Evolutionary conservation across 2,329 filamentous ascomycete species (phyloP), one percentile per base, ranked within the genome.

Genomic region (Colletotrichum aenigma): DNA sequence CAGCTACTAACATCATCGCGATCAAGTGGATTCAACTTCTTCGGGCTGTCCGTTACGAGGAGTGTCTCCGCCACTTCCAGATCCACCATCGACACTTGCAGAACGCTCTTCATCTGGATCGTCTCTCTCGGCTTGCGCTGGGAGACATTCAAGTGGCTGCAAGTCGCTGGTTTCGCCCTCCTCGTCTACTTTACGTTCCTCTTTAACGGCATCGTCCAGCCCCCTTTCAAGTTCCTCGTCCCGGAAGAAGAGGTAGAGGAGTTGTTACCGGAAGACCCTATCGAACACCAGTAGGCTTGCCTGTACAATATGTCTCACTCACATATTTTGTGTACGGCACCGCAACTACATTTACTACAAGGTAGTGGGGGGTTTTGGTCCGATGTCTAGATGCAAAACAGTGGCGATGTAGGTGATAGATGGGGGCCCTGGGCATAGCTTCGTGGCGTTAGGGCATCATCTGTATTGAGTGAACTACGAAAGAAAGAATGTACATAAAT

Each of bases 91-190:
- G 97, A 99, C 84, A 99, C 97, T 1, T 98, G 96, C 88, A 93
- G 96, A 55, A 99, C 97, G 0, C 91, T 99, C 2, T 98, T 99
- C 87, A 98, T 99, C 85, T 99, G 97, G 97, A 90, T 99, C 32
- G 95, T 98, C 16, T 98, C 95, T 21, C 91, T 99, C 6, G 95
- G 94, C 6, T 91, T 99, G 3, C 96, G 96, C 76, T 99, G 97
- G 97, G 97, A 99, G 87, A 93, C 92, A 0, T 98, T 99, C 91
- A 98, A 98, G 86, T 97, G 95, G 94, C 91, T 99, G 8, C 97
- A 99, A 86, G 95, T 99, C 16, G 84, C 92, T 4, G 97, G 97
- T 2, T 99, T 99, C 80, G 94, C 87, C 3, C 87, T 98, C 78
- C 90, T 99, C 43, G 97, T 99, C 16, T 99, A 98, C 83, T 97